These are phyloP conservation scores for Pistacia vera DNA, from an alignment of 345 rosid genomes.

Conservation along the genomic window DNA sequence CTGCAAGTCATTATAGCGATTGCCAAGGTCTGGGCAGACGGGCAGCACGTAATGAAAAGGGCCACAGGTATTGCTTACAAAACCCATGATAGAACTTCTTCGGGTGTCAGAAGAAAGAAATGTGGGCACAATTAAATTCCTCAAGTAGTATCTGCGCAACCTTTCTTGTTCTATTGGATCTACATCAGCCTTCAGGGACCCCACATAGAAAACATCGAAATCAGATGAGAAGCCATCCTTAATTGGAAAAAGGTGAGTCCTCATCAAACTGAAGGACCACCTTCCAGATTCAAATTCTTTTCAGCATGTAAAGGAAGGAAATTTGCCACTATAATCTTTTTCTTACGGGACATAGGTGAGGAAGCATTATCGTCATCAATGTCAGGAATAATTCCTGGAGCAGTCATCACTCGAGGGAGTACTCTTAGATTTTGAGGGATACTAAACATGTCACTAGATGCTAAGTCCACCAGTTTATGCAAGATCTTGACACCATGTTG, in stretches of 20 bases:
- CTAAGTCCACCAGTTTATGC: slow-evolving; percentile 61
- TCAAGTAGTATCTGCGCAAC: slow-evolving; percentile 43
- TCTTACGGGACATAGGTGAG: slow-evolving; percentile 24
- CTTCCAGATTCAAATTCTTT: slow-evolving; percentile 38
- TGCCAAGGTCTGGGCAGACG: slow-evolving; percentile 46
- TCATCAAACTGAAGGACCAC: slow-evolving; percentile 40
- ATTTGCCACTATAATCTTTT: slow-evolving; percentile 42
- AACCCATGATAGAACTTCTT: slow-evolving; percentile 48
- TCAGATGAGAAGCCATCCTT: slow-evolving; percentile 45
- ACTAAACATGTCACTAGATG: slow-evolving; percentile 57
- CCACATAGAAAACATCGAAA: slow-evolving; percentile 44
- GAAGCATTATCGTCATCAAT: slow-evolving; percentile 31
- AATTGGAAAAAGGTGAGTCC: slow-evolving; percentile 38
- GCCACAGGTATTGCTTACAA: slow-evolving; percentile 53
- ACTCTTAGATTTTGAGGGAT: slow-evolving; percentile 53
- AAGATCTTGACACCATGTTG: slow-evolving; percentile 68
- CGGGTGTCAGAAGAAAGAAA: slow-evolving; percentile 45
- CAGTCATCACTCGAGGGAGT: slow-evolving; percentile 58
- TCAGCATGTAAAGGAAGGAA: slow-evolving; percentile 47
- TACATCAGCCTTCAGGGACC: slow-evolving; percentile 44
- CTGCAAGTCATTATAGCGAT: slow-evolving; percentile 37
- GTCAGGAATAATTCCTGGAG: slow-evolving; percentile 60
- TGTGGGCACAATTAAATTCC: slow-evolving; percentile 48
- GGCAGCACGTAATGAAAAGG: slow-evolving; percentile 59
- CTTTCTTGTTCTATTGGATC: slow-evolving; percentile 44